Evolutionary conservation across 1,284 basidiomycete species (phyloP).

Genomic region (Malassezia vespertilionis): DNA sequence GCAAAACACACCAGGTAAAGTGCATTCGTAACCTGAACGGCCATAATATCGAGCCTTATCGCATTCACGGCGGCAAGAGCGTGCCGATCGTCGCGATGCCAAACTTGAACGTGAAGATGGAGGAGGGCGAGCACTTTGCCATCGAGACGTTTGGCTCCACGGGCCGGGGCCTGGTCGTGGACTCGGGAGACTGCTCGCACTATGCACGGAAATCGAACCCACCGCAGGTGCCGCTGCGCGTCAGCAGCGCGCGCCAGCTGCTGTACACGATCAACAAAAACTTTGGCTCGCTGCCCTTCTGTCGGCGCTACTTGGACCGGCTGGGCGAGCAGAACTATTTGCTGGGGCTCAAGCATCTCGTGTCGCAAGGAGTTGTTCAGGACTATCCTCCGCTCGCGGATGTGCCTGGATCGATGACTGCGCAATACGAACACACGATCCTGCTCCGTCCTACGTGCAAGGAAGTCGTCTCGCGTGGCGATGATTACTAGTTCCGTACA

Average conservation of each 20-base stretch:
- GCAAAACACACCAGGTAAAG: conserved; percentile 61
- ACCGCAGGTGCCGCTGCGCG: conserved; percentile 56
- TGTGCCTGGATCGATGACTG: conserved; percentile 41
- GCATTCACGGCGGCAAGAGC: conserved; percentile 57
- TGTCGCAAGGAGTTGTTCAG: conserved; percentile 73
- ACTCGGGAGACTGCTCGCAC: conserved; percentile 80
- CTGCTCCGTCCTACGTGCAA: conserved; percentile 42
- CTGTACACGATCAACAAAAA: conserved; percentile 80
- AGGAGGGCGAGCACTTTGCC: conserved; percentile 97
- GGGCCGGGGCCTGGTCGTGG: conserved; percentile 82
- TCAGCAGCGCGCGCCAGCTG: conserved; percentile 69
- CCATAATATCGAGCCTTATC: conserved; percentile 43
- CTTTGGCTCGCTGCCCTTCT: conserved; percentile 93
- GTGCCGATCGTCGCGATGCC: conserved; percentile 70
- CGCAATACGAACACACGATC: conserved; percentile 46
- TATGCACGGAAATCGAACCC: conserved; percentile 61
- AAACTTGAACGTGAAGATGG: conserved; percentile 86
- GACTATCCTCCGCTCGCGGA: conserved; percentile 93
- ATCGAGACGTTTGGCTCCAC: conserved; percentile 98
- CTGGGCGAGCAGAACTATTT: conserved; percentile 90
- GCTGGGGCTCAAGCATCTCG: conserved; percentile 74
- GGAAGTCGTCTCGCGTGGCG: conserved; percentile 85
- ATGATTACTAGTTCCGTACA: conserved; percentile 61
- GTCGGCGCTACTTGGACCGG: conserved; percentile 72
- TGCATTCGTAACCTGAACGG: conserved; percentile 46